phyloP scores from a whole-genome alignment of 2,329 filamentous ascomycete species.

The Penicillium crustosum region DNA sequence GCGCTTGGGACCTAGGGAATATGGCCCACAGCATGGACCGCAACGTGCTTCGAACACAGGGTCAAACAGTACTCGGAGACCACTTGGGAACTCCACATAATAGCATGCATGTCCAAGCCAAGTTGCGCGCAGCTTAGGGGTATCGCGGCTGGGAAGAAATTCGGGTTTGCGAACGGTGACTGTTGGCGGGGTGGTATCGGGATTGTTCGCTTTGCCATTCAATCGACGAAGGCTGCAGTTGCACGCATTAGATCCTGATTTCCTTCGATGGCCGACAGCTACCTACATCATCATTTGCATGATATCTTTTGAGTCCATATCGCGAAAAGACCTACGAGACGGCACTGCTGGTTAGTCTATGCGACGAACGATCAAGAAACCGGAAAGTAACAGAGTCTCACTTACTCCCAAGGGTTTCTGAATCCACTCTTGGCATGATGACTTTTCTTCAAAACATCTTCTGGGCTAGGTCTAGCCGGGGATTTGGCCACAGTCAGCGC shows the following conservation, averaged over 20 bases:
- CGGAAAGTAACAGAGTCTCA: not conserved
- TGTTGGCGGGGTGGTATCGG: constrained; percentile 64
- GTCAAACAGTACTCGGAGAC: constrained; percentile 86
- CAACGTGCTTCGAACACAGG: constrained; percentile 90
- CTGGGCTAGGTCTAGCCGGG: constrained; percentile 34
- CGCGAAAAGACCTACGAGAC: constrained; percentile 20
- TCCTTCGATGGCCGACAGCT: not conserved
- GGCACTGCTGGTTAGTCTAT: constrained; percentile 13
- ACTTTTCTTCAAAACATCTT: constrained; percentile 41
- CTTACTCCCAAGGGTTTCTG: constrained; percentile 48
- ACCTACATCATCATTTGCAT: constrained; percentile 24
- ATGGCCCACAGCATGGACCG: constrained; percentile 77
- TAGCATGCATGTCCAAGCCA: constrained; percentile 97
- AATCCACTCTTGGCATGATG: constrained; percentile 44
- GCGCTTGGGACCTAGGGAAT: constrained; percentile 71
- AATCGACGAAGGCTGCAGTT: constrained; percentile 39
- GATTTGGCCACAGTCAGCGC: constrained; percentile 43
- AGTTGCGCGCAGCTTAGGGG: constrained; percentile 70
- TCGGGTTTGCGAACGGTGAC: constrained; percentile 66
- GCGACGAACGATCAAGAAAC: not conserved
- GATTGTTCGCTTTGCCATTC: constrained; percentile 52
- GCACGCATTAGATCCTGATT: not conserved
- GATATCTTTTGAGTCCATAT: constrained; percentile 15
- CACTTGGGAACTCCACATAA: constrained; percentile 83
- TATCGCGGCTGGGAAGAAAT: constrained; percentile 64